phyloP scores from a whole-genome alignment of 345 rosid genomes.

The Eucalyptus coolabah region DNA sequence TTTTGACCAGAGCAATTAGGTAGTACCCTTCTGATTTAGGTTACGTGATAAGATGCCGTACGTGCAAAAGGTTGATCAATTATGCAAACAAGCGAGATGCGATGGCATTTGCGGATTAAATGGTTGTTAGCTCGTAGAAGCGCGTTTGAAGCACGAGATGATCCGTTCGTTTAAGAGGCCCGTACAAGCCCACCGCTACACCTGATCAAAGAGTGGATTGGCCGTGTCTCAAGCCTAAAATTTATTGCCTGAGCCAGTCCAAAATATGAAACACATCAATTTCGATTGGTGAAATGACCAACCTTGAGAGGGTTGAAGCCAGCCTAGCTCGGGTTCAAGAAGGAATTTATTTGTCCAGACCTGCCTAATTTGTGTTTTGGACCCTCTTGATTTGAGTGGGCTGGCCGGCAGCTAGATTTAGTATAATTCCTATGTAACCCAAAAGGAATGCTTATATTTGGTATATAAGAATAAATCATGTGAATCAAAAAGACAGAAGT shows the following conservation, averaged over 20 bases:
- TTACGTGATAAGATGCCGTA: background rate
- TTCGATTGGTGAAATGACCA: background rate
- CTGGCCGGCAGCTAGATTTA: too few relatives aligned
- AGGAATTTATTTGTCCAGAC: background rate
- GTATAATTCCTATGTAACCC: background rate
- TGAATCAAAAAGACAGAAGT: background rate
- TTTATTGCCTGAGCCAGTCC: background rate
- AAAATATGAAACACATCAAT: background rate
- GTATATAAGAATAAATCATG: background rate
- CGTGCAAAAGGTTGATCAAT: background rate
- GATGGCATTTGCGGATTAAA: background rate
- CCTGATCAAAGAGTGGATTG: background rate
- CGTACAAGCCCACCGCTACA: background rate
- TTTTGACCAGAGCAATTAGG: background rate
- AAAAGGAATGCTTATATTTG: background rate
- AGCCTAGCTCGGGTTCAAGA: background rate
- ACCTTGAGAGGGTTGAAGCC: background rate
- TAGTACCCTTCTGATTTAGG: background rate
- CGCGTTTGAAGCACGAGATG: background rate
- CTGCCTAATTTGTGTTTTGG: background rate
- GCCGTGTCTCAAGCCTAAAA: background rate
- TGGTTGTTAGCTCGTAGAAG: background rate
- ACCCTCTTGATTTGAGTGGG: background rate
- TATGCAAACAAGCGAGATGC: background rate
- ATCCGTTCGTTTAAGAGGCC: background rate